These are phyloP conservation scores for Saccharomyces paradoxus DNA, from an alignment of 805 yeast genomes.

Conservation along the genomic window DNA sequence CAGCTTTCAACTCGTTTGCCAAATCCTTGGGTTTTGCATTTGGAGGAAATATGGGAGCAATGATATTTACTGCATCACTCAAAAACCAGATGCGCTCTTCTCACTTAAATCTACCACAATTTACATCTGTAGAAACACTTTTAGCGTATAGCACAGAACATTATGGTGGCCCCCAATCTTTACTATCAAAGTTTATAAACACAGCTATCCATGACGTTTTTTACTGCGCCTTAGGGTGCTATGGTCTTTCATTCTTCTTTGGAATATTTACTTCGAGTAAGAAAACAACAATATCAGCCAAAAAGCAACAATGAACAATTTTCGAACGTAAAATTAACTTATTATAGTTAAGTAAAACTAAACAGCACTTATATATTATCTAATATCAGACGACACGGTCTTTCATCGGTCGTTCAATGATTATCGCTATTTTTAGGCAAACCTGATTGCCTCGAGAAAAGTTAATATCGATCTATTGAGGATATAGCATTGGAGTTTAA, in stretches of 20 bases:
- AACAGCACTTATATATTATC: neutral
- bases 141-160: conserved; percentile 15
- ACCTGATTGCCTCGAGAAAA: neutral
- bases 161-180: conserved; percentile 15
- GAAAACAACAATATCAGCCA: conserved; percentile 2
- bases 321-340: neutral
- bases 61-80: conserved; percentile 17
- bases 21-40: conserved; percentile 20
- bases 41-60: conserved; percentile 20
- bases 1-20: conserved; percentile 19
- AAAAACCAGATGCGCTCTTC: conserved; percentile 8
- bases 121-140: conserved; percentile 12
- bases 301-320: neutral
- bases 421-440: neutral
- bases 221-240: conserved; percentile 17
- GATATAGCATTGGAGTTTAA: neutral
- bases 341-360: too few relatives aligned
- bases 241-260: conserved; percentile 12
- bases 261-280: conserved; percentile 15
- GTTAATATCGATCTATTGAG: too few relatives aligned
- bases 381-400: neutral
- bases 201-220: conserved; percentile 16
- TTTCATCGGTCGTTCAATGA: neutral
- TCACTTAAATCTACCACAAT: conserved; percentile 2
- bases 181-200: conserved; percentile 11